phyloP scores from a whole-genome alignment of 306 rosid species.

The Trifolium repens region DNA sequence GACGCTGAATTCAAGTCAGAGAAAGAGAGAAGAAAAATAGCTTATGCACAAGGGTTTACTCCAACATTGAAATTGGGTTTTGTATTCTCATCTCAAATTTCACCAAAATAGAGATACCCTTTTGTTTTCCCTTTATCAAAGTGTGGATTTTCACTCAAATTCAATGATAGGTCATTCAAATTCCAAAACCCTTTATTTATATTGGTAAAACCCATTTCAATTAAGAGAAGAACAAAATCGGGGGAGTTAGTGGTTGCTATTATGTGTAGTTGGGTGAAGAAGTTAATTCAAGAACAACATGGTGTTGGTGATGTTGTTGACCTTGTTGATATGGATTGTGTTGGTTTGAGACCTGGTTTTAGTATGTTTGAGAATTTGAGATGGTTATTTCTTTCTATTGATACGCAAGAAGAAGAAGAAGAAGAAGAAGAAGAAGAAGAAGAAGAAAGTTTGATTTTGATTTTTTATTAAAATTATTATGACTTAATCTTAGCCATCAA shows the following conservation, averaged over 20 bases:
- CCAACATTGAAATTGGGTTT: slow-evolving; percentile 51
- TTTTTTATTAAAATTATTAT: too few species aligned
- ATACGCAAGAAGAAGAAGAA: too few species aligned
- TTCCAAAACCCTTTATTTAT: slow-evolving; percentile 44
- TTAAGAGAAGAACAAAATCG: slow-evolving; percentile 53
- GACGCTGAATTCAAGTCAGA: slow-evolving; percentile 35
- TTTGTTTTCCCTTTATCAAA: slow-evolving; percentile 37
- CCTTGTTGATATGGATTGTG: slow-evolving; percentile 89
- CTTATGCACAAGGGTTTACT: slow-evolving; percentile 59
- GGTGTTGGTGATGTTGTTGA: slow-evolving; percentile 81
- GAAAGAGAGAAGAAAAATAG: slow-evolving; percentile 50
- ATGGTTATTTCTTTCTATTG: slow-evolving; percentile 91
- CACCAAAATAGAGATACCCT: slow-evolving; percentile 45
- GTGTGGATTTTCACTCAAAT: slow-evolving; percentile 40
- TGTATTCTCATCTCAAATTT: slow-evolving; percentile 46
- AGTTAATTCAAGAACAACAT: slow-evolving; percentile 63
- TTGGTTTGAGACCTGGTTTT: slow-evolving; percentile 86
- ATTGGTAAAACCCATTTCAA: slow-evolving; percentile 40
- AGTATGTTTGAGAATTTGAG: slow-evolving; percentile 97
- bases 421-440: too few species aligned
- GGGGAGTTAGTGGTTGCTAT: slow-evolving; percentile 90
- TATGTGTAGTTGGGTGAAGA: slow-evolving; percentile 95
- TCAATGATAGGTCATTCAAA: slow-evolving; percentile 47
- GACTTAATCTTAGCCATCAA: too few species aligned
- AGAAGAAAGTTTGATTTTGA: too few species aligned